Evolutionary conservation across 202 grass and related monocot genomes (phyloP).

Genomic region (Digitaria exilis): DNA sequence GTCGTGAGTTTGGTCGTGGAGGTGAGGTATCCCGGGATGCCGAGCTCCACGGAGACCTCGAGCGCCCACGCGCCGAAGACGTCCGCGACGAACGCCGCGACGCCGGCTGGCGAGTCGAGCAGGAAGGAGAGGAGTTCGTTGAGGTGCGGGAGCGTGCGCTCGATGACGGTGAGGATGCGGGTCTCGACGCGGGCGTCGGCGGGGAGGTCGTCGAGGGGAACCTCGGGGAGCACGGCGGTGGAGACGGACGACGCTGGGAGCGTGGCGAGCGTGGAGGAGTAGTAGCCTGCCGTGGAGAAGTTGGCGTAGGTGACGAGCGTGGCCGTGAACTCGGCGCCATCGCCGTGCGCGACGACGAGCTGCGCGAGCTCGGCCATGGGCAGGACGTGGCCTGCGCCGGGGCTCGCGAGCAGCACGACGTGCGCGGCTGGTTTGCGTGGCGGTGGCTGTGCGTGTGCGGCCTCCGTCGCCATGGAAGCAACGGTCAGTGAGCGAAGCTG

Average conservation of each 20-base stretch:
- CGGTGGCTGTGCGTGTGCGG: background rate
- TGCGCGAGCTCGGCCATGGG: constrained; percentile 58
- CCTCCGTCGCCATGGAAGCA: background rate
- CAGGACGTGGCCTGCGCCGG: constrained; percentile 60
- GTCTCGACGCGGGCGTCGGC: constrained; percentile 17
- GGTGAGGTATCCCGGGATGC: constrained; percentile 46
- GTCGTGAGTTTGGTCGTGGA: constrained; percentile 28
- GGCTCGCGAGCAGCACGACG: constrained; percentile 53
- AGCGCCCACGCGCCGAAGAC: constrained; percentile 35
- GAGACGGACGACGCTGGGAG: constrained; percentile 42
- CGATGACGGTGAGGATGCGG: constrained; percentile 8
- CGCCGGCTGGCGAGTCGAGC: background rate
- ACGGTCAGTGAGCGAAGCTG: background rate
- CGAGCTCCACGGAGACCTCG: constrained; percentile 31
- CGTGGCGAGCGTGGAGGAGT: constrained; percentile 9
- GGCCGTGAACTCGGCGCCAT: constrained; percentile 25
- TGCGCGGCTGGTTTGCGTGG: background rate
- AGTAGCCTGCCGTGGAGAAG: constrained; percentile 30
- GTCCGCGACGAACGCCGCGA: constrained; percentile 56
- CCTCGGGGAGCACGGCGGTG: constrained; percentile 35
- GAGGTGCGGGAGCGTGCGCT: constrained; percentile 31
- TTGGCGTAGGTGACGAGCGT: constrained; percentile 53
- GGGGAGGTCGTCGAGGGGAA: constrained; percentile 53
- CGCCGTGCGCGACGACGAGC: constrained; percentile 24
- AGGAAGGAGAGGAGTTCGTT: constrained; percentile 32